A percentile compares a stretch with the other conserved stretches of the same genome.
phyloP scores from a whole-genome alignment of 805 yeast genomes.

The Henningerozyma blattae region DNA sequence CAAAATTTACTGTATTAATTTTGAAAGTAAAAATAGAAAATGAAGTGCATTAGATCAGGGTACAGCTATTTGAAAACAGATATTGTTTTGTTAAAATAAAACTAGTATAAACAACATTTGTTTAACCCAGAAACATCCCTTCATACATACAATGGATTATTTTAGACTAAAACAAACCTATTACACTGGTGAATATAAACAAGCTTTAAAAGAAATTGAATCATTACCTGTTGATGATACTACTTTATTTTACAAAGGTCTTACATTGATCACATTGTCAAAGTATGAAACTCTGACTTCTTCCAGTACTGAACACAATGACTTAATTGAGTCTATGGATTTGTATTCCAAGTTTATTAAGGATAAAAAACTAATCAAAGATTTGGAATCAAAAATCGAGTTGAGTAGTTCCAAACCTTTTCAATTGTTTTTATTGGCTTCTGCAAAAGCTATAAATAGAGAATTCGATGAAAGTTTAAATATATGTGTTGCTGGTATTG shows the following conservation, averaged over 20 bases:
- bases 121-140: neutral
- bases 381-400: slow-evolving; percentile 6
- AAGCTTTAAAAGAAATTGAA: slow-evolving; percentile 30
- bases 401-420: slow-evolving; percentile 10
- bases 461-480: slow-evolving; percentile 26
- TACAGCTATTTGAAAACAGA: too few relatives aligned
- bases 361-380: slow-evolving; percentile 4
- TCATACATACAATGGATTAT: slow-evolving; percentile 35
- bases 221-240: slow-evolving; percentile 24
- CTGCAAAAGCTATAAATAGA: slow-evolving; percentile 19
- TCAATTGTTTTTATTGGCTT: slow-evolving; percentile 16
- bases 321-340: slow-evolving; percentile 18
- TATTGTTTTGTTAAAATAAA: too few relatives aligned
- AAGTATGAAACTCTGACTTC: slow-evolving; percentile 12
- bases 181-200: slow-evolving; percentile 44
- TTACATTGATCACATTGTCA: slow-evolving; percentile 23
- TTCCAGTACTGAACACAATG: slow-evolving; percentile 15
- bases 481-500: slow-evolving; percentile 29
- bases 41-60: too few relatives aligned
- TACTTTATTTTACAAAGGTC: slow-evolving; percentile 24
- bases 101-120: neutral
- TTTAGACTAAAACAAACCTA: slow-evolving; percentile 46
- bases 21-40: too few relatives aligned
- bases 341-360: slow-evolving; percentile 11
- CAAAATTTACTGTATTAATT: too few relatives aligned